A percentile compares a stretch with the other conserved stretches of the same genome.
phyloP scores from a whole-genome alignment of 306 rosid species.

The Quercus ilex region DNA sequence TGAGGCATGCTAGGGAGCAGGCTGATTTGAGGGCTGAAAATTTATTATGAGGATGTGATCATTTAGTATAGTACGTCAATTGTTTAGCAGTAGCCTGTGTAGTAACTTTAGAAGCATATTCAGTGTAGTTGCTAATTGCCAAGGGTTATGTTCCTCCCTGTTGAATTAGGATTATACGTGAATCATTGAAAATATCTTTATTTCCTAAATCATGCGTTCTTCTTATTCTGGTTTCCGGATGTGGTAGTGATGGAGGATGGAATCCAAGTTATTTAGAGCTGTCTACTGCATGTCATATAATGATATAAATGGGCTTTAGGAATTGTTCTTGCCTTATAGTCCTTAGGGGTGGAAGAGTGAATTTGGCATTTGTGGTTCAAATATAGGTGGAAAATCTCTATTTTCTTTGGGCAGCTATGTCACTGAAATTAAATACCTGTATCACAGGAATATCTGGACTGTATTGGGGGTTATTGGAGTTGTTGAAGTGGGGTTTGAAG shows the following conservation, averaged over 20 bases:
- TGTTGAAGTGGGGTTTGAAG: not conserved
- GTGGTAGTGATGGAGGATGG: not conserved
- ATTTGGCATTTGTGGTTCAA: not conserved
- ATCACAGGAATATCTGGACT: not conserved
- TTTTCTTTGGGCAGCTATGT: not conserved
- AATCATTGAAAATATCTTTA: not conserved
- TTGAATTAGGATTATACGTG: not conserved
- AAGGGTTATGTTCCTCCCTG: not conserved
- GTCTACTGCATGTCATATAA: not conserved
- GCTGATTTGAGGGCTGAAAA: not conserved
- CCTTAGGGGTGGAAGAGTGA: not conserved
- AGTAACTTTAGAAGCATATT: not conserved
- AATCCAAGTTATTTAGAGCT: not conserved
- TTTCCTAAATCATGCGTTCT: not conserved
- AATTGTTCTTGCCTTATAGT: not conserved
- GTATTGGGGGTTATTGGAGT: not conserved
- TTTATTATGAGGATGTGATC: not conserved
- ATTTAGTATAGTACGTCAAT: not conserved
- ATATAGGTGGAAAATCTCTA: not conserved
- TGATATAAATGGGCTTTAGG: not conserved
- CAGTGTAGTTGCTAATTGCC: not conserved
- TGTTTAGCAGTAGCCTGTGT: not conserved
- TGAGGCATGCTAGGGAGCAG: not conserved
- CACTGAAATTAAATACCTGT: not conserved
- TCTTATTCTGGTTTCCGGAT: not conserved